phyloP scores from a whole-genome alignment of 164 flowering plant species.

The Cinnamomum chago region DNA sequence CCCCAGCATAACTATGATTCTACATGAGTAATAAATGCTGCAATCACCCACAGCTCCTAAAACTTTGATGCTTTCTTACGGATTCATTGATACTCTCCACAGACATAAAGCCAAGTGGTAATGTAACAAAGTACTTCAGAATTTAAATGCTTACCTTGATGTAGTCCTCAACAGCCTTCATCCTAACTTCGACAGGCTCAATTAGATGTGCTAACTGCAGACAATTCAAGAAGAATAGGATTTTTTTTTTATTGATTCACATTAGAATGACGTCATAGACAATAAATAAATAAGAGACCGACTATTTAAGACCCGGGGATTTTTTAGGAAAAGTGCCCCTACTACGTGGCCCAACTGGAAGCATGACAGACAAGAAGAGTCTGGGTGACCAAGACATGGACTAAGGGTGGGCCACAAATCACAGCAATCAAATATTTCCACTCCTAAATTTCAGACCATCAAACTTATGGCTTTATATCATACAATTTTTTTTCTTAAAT shows the following conservation, averaged over 20 bases:
- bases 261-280: background rate
- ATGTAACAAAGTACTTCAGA: background rate
- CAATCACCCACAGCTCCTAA: background rate
- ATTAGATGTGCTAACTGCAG: constrained; percentile 70
- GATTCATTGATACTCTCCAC: background rate
- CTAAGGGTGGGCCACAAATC: no score
- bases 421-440: no score
- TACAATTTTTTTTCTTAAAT: no score
- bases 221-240: background rate
- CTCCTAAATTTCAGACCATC: no score
- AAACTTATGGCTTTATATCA: no score
- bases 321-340: no score
- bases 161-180: constrained; percentile 61
- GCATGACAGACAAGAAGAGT: no score
- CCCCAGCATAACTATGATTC: background rate
- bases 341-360: no score
- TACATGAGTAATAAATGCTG: background rate
- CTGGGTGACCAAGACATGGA: no score
- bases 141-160: constrained; percentile 50
- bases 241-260: background rate
- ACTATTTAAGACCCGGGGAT: no score
- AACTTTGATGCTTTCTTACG: no score
- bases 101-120: background rate
- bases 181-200: constrained; percentile 70
- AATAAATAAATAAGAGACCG: background rate